Base-by-base conservation (phyloP, 2,329 filamentous ascomycete species). In the Westerdykella sp. region DNA sequence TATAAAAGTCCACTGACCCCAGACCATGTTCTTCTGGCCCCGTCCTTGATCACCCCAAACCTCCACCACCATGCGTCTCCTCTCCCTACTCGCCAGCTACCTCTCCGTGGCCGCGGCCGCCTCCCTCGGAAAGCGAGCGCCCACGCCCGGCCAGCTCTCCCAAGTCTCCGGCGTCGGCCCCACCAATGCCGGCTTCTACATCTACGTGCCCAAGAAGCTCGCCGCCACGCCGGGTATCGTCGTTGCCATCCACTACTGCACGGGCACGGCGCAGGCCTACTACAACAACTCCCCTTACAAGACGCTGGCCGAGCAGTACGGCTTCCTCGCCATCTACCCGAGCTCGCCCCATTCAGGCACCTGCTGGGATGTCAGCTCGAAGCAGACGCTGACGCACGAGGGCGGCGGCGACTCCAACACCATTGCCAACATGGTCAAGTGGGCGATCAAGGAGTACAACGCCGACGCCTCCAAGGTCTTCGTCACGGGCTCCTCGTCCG, bases 321-420 rank as follows among this genome's bases (percentile, higher is more conserved):
- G 77, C 37, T 81, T 76, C 59, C 79, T 83, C 35, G 74, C 80
- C 47, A 76, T 82, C 55, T 82, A 78, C 60, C 77, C 77, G 1
- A 68, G 72, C 50, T 73, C 72, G 2, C 74, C 75, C 0, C 73
- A 76, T 51, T 60, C 60, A n/a, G 76, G 68, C 6, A 66, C 67
- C 40, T 81, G 79, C 66, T 81, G 78, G 77, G 79, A 81, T 46
- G 76, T 81, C 7, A 76, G 75, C 21, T 78, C 74, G 14, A 69
- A 70, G 37, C 69, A 68, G 21, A 70, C 77, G 0, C 69, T 82
- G 7, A 77, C 69, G 11, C 78, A 80, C 53, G 68, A 76, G 40
- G 78, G 76, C 12, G 78, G 78, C 21, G 76, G 77, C 3, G 75
- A 82, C 57, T 75, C 70, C 46, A 72, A 75, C 42, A 69, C 71